Evolutionary conservation across 352 stramenopile genomes (phyloP), one percentile per base, ranked within the genome.

Genomic region (Bremia lactucae): DNA sequence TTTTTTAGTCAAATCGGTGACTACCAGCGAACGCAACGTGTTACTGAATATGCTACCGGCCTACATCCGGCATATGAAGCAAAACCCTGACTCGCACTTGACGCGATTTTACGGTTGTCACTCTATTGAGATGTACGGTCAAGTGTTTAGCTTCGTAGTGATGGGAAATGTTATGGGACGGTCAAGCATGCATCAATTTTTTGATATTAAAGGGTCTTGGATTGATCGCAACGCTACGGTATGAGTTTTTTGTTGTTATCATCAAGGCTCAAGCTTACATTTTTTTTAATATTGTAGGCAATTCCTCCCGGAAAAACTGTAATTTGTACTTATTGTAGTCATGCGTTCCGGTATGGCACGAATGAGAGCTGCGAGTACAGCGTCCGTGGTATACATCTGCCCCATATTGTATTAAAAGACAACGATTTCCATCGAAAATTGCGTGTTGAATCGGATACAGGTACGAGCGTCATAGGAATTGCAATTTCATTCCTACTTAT

Each of bases 191-290:
- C 79, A 89, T 36, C 72, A 87, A 46, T 89, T 88, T 40, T 95
- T 91, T 48, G 85, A 96, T 45, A 82, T 96, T 48, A 96, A 96
- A 40, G 85, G 84, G 14, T 91, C 76, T 7, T 95, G 81, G 80
- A 67, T 95, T 29, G 63, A 92, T 46, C 73, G 79, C 31, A 88
- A 91, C 46, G 76, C 79, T 24, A 60, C 82, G 71, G 74, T 85
- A 59, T n/a, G n/a, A n/a, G n/a, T n/a, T 42, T 3, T 46, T 31
- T 50, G 25, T 14, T 26, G n/a, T 29, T 21, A 39, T 4, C 26
- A 14, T 15, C 9, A 38, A 13, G 24, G 24, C 24, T 29, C 24
- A 29, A 13, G 24, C 8, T 11, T 13, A 13, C 13, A 29, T 29
- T n/a, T 33, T 15, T 49, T 2, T 18, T 45, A 31, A 7, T n/a